These are phyloP conservation scores for Nemania serpens DNA, from an alignment of 2,329 filamentous ascomycete genomes.

Conservation along the genomic window DNA sequence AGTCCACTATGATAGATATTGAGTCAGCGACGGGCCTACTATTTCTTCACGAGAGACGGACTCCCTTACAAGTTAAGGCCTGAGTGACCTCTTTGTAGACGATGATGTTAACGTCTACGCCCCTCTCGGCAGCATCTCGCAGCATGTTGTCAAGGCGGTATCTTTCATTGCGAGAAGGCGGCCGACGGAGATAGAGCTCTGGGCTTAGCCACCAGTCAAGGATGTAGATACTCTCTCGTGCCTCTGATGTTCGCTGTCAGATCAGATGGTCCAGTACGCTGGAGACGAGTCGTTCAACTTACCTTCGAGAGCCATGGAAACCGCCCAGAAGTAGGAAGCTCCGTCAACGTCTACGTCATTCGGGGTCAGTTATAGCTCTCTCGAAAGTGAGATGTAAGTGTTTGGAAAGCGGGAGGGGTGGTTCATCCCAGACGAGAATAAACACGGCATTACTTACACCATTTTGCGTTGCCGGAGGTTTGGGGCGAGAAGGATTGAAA, in stretches of 20 bases:
- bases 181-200: slow-evolving; percentile 83
- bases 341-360: slow-evolving; percentile 67
- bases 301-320: slow-evolving; percentile 76
- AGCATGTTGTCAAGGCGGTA: slow-evolving; percentile 87
- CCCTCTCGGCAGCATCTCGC: slow-evolving; percentile 78
- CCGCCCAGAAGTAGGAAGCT: slow-evolving; percentile 83
- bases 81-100: slow-evolving; percentile 92
- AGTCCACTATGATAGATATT: slow-evolving; percentile 43
- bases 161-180: slow-evolving; percentile 78
- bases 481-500: slow-evolving; percentile 74
- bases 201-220: slow-evolving; percentile 91
- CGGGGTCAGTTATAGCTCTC: neutral
- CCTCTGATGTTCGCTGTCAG: slow-evolving; percentile 51
- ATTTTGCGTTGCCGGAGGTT: slow-evolving; percentile 77
- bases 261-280: neutral
- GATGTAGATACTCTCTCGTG: slow-evolving; percentile 79
- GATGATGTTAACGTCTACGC: slow-evolving; percentile 82
- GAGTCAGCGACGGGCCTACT: slow-evolving; percentile 21
- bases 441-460: slow-evolving; percentile 52
- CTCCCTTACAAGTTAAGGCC: slow-evolving; percentile 73
- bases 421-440: neutral
- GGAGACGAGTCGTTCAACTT: slow-evolving; percentile 26
- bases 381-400: neutral
- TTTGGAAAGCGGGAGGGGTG: neutral
- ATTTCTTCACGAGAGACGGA: slow-evolving; percentile 37